These are phyloP conservation scores for Candida ficus DNA, from an alignment of 805 yeast species.

Conservation along the genomic window DNA sequence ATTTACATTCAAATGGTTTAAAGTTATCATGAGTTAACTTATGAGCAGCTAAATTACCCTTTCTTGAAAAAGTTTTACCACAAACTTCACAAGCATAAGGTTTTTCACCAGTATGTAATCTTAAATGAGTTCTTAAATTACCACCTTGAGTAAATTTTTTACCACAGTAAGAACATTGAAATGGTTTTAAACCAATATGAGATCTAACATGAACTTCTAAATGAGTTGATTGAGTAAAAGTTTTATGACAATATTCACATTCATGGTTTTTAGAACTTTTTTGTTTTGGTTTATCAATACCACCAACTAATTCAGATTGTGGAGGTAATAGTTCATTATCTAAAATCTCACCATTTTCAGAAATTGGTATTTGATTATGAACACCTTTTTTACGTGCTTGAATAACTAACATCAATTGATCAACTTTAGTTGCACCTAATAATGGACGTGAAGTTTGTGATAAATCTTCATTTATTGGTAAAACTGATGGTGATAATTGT, in stretches of 20 bases:
- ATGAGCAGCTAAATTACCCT: constrained; percentile 91
- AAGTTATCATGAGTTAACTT: constrained; percentile 71
- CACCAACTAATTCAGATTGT: constrained; percentile 67
- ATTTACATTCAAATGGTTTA: constrained; percentile 73
- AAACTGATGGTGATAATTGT: not conserved
- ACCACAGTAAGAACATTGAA: constrained; percentile 70
- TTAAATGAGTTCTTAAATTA: constrained; percentile 75
- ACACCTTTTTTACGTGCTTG: constrained; percentile 82
- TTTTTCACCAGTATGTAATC: constrained; percentile 89
- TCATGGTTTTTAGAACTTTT: constrained; percentile 51
- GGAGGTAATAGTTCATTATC: constrained; percentile 54
- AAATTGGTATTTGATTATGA: constrained; percentile 56
- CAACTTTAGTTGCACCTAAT: constrained; percentile 84
- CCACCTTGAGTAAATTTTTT: constrained; percentile 90
- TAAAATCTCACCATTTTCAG: constrained; percentile 64
- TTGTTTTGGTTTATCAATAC: constrained; percentile 59
- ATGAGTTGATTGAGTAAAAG: constrained; percentile 86
- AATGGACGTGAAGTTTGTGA: constrained; percentile 39
- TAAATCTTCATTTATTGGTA: not conserved
- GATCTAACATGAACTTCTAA: constrained; percentile 84
- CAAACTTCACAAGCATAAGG: constrained; percentile 82
- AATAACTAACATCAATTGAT: constrained; percentile 83
- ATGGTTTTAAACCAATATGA: constrained; percentile 84
- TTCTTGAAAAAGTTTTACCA: constrained; percentile 73
- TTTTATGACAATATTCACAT: constrained; percentile 73